Percentiles rank a stretch among this genome's conserved stretches.
Conservation (phyloP, 331 rosid species). For the Arachis monticola region DNA sequence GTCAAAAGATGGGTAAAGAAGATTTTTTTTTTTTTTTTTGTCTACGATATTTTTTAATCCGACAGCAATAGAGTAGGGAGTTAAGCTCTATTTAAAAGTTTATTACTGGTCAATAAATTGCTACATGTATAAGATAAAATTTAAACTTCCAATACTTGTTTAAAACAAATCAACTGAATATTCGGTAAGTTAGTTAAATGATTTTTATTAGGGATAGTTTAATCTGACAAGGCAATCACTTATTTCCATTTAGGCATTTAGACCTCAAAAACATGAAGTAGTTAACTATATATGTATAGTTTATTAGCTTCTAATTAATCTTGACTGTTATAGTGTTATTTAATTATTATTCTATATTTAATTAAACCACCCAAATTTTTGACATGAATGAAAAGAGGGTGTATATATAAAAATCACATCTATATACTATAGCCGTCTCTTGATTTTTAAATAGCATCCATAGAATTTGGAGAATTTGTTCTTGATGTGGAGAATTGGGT, state of each 20-base stretch:
- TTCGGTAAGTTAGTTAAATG: too few species aligned
- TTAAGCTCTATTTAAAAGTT: too few species aligned
- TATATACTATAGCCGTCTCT: neutral
- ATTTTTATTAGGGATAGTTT: neutral
- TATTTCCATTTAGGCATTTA: neutral
- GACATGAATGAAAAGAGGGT: neutral
- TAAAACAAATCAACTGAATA: too few species aligned
- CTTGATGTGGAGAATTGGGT: conserved; percentile 26
- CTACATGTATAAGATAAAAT: too few species aligned
- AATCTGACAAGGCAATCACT: conserved; percentile 28
- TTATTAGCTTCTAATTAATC: neutral
- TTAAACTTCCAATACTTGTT: too few species aligned
- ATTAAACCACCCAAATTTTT: neutral
- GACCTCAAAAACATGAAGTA: conserved; percentile 2
- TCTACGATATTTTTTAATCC: too few species aligned
- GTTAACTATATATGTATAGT: neutral
- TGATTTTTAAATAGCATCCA: conserved; percentile 40
- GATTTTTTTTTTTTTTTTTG: neutral
- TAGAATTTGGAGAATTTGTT: conserved; percentile 50
- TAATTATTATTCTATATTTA: neutral
- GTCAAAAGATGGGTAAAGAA: conserved; percentile 19
- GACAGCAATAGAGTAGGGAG: too few species aligned
- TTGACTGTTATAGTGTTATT: neutral
- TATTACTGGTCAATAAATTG: too few species aligned
- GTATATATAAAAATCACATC: neutral